phyloP scores from a whole-genome alignment of 2,329 filamentous ascomycete species.

The Penicillium sp. region DNA sequence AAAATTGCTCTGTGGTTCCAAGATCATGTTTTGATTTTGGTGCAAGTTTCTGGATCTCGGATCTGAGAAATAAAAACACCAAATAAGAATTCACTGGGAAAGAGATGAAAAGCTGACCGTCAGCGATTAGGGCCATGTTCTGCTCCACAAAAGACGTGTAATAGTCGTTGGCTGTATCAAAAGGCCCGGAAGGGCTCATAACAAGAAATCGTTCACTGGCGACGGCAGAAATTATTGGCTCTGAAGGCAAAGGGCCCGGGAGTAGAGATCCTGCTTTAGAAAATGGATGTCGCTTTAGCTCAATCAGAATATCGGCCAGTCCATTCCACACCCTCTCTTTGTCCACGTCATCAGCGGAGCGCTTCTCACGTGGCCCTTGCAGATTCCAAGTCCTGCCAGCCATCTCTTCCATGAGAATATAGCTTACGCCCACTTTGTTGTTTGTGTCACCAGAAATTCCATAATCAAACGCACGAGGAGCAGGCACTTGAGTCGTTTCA shows the following conservation, averaged over 20 bases:
- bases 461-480: conserved; percentile 39
- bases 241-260: conserved; percentile 4
- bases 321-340: conserved; percentile 10
- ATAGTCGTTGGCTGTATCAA: conserved; percentile 6
- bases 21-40: background rate
- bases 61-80: conserved; percentile 7
- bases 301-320: conserved; percentile 14
- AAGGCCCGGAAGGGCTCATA: conserved; percentile 8
- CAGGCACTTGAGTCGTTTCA: conserved; percentile 34
- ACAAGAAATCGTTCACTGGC: conserved; percentile 14
- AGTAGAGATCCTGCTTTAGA: conserved; percentile 9
- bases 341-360: conserved; percentile 11
- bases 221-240: conserved; percentile 8
- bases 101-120: conserved; percentile 11
- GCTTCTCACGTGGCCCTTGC: conserved; percentile 8
- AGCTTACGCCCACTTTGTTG: conserved; percentile 11
- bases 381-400: conserved; percentile 6
- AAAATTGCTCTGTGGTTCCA: conserved; percentile 7
- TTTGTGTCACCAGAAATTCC: conserved; percentile 22
- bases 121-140: conserved; percentile 11
- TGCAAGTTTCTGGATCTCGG: conserved; percentile 4
- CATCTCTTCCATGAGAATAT: conserved; percentile 15
- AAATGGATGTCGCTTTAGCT: conserved; percentile 10
- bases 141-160: conserved; percentile 12
- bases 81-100: conserved; percentile 9